Base-by-base conservation (phyloP, 257 asterid genomes). In the Nicotiana noctiflora region DNA sequence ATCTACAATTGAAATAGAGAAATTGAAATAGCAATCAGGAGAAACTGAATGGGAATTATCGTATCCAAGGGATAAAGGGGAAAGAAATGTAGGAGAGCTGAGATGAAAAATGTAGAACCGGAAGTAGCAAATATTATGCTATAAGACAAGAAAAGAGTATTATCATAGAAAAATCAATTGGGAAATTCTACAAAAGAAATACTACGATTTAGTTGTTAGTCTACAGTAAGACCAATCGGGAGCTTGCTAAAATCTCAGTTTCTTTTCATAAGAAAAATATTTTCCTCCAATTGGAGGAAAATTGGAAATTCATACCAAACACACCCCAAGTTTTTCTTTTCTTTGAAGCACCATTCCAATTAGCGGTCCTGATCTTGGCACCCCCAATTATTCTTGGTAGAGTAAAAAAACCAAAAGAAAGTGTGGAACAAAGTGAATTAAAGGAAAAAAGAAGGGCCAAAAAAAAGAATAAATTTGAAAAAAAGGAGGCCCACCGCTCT, bases 11-110 rank as follows among this genome's bases (percentile, higher is more conserved):
- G 32, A 29, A 29, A 29, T 29, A 29, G 32, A 29, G 32, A 29
- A 29, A 29, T 29, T 29, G 32, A 29, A 29, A 1, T 29, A 29
- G 32, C 32, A 79, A 82, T 83, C 82, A 90, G 82, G 90, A 91
- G 40, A 83, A 88, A 62, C 86, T 40, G 49, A 89, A 84, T 12
- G 84, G 89, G 46, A 84, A 78, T 79, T 83, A 86, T 23, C 89
- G 93, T 79, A 89, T 81, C 86, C 88, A 64, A 78, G 84, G 81
- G 18, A 86, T 81, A n/a, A 80, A 84, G n/a, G 81, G 85, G 81
- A 86, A 85, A 9, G 85, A 37, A 78, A 21, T 19, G 13, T 32
- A n/a, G 17, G 67, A 77, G 9, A 77, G 80, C 77, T 81, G 83
- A 83, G 80, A 78, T 23, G 83, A 85, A 66, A 60, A 27, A 10